phyloP scores from a whole-genome alignment of 148 eudicot species.

The Salicornia ramosissima region DNA sequence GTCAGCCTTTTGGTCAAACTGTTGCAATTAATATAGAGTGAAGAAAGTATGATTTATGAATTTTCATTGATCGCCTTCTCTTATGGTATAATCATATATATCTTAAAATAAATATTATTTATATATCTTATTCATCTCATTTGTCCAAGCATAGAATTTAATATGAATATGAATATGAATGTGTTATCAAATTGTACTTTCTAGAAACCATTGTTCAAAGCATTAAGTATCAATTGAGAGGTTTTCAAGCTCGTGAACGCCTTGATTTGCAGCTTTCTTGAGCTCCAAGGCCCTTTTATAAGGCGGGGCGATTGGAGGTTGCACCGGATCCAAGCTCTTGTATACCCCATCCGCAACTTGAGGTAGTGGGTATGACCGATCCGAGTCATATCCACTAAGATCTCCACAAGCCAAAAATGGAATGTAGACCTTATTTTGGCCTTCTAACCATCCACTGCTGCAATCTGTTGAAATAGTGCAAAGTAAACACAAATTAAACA shows the following conservation, averaged over 20 bases:
- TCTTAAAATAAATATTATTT: too few relatives aligned
- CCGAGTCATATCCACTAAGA: constrained; percentile 89
- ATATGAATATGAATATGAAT: too few relatives aligned
- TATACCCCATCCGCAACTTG: constrained; percentile 68
- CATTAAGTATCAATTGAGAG: constrained; percentile 42
- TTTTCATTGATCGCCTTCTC: too few relatives aligned
- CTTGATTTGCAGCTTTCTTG: constrained; percentile 84
- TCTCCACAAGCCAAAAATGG: constrained; percentile 99
- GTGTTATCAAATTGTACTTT: too few relatives aligned
- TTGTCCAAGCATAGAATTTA: too few relatives aligned
- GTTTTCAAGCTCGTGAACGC: constrained; percentile 47
- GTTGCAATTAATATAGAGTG: too few relatives aligned
- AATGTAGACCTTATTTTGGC: constrained; percentile 73
- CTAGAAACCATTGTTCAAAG: too few relatives aligned
- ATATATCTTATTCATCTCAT: too few relatives aligned
- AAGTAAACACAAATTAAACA: neutral
- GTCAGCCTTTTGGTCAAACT: too few relatives aligned
- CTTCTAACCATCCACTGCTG: constrained; percentile 95
- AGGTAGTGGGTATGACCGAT: constrained; percentile 89
- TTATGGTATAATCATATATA: too few relatives aligned
- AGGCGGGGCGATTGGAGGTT: constrained; percentile 97
- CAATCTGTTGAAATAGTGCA: constrained; percentile 54
- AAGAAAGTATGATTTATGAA: too few relatives aligned
- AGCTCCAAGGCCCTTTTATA: constrained; percentile 90
- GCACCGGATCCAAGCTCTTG: constrained; percentile 83